A percentile compares a stretch with the other conserved stretches of the same genome.
phyloP scores from a whole-genome alignment of 495 filamentous ascomycete species.

The Hypoxylon subgilvum region DNA sequence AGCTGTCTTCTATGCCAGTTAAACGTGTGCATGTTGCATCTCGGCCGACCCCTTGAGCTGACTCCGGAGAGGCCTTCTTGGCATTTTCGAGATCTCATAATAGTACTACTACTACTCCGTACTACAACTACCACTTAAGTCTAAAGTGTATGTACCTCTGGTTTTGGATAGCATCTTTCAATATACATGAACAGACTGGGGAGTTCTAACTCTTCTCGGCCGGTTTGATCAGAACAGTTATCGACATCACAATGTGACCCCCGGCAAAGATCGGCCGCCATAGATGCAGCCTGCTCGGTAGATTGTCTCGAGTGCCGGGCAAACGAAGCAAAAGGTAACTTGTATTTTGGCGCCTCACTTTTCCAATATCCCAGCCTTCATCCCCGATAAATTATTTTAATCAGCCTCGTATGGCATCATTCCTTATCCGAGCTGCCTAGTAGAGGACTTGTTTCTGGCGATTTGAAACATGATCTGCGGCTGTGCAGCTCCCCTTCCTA shows the following conservation, averaged over 20 bases:
- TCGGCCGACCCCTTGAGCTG: slow-evolving; percentile 8
- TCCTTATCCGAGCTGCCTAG: slow-evolving; percentile 3
- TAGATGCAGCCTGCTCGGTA: slow-evolving; percentile 24
- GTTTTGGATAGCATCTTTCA: too few species aligned
- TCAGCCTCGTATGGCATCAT: slow-evolving; percentile 22
- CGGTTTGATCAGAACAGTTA: too few species aligned
- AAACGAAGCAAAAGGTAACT: slow-evolving; percentile 5
- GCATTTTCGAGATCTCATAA: slow-evolving; percentile 17
- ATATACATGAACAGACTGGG: not conserved
- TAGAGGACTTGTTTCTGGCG: slow-evolving; percentile 15
- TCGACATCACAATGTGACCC: not conserved
- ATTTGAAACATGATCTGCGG: slow-evolving; percentile 12
- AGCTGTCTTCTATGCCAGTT: slow-evolving; percentile 28
- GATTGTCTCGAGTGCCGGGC: slow-evolving; percentile 29
- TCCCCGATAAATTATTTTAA: not conserved
- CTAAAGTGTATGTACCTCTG: too few species aligned
- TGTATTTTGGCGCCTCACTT: slow-evolving; percentile 8
- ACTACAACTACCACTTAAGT: too few species aligned
- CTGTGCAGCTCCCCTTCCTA: slow-evolving; percentile 2
- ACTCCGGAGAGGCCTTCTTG: slow-evolving; percentile 23
- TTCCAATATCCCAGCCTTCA: not conserved
- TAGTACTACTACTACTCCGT: too few species aligned
- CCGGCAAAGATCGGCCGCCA: slow-evolving; percentile 20
- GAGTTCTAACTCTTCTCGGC: slow-evolving; percentile 7
- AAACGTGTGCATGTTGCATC: slow-evolving; percentile 35